Base-by-base conservation (phyloP, 106 monocot genomes). In the Posidonia australis region DNA sequence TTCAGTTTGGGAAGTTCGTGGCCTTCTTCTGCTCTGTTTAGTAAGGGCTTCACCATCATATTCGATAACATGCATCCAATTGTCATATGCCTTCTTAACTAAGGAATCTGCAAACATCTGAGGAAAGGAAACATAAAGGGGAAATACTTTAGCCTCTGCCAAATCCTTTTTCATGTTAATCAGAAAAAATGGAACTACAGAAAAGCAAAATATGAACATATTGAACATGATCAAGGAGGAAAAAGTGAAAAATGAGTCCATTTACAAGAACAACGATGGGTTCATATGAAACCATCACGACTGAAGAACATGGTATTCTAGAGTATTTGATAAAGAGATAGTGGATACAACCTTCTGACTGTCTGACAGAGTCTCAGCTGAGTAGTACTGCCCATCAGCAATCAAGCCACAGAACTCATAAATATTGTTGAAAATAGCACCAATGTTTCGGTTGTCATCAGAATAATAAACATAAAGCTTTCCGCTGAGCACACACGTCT, bases 401-500 rank as follows among this genome's bases (percentile, higher is more conserved):
- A 93, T 83, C 59, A 93, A 67, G 23, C 92, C 92, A 58, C 54
- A 55, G 45, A 93, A 93, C 68, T 88, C 92, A 66, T 88, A 93
- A 26, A 93, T 85, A 61, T 85, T 93, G 73, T 93, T 88, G 77
- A 93, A 93, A 25, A 88, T 72, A 1, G 85, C 92, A 56, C 92
- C 88, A 74, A 83, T 45, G 61, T 53, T 81, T 44, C 79, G 85
- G 29, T 78, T 74, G 7, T 85, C 77, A 74, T 85, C 85, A 71
- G 88, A 71, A 68, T 93, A 93, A 58, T 79, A 93, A 49, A 93
- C 68, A 69, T 93, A 93, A 51, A 78, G 76, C 53, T 93, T 93
- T 54, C 83, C 92, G 75, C 83, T 81, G 62, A 93, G 54, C 2
- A 83, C 85, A 63, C 89, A 88, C n/a, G 93, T 93, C 67, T 89